Evolutionary conservation across 352 stramenopile species (phyloP), one percentile per base, ranked within the genome.

Genomic region (Nothophytophthora sp.): DNA sequence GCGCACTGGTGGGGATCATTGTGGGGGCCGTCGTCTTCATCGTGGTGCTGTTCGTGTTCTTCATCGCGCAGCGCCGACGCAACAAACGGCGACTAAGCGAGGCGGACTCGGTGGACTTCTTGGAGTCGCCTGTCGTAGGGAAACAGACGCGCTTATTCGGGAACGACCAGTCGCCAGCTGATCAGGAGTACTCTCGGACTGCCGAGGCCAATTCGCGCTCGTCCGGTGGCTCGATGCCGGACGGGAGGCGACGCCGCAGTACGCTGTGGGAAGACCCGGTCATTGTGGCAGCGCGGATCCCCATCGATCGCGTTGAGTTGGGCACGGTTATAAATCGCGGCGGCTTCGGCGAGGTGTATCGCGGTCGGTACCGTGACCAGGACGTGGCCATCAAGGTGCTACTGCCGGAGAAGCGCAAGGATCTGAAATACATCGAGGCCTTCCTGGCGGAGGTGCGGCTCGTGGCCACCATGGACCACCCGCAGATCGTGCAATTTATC

Each of bases 371-470:
- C 42, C 45, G 51, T 12, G 53, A 37, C 15, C 34, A 70, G 12
- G 19, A 40, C 0, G 60, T 78, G 33, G 67, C 60, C 1, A 62
- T 74, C 63, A 78, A 78, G 55, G 59, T 38, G 29, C 49, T 78
- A 19, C 35, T 73, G n/a, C 53, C 46, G 0, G 63, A 54, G 2
- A 38, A 36, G 12, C 54, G 63, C 16, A 74, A 69, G 24, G 44
- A 71, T 16, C 57, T 71, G 38, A 49, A 50, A 20, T 45, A 74
- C 16, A 69, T 74, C n/a, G 46, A 67, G 15, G 43, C 53, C 1
- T 74, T 77, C 27, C 25, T 71, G 15, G 28, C 30, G 0, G 71
- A 82, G 32, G 58, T 79, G 12, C 64, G 67, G 30, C 33, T 73
- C 9, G 62, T 73, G 40, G 50, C 65, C 1, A 46, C 39, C 9